Conservation (phyloP, 805 yeast species). For the Brettanomyces naardenensis region DNA sequence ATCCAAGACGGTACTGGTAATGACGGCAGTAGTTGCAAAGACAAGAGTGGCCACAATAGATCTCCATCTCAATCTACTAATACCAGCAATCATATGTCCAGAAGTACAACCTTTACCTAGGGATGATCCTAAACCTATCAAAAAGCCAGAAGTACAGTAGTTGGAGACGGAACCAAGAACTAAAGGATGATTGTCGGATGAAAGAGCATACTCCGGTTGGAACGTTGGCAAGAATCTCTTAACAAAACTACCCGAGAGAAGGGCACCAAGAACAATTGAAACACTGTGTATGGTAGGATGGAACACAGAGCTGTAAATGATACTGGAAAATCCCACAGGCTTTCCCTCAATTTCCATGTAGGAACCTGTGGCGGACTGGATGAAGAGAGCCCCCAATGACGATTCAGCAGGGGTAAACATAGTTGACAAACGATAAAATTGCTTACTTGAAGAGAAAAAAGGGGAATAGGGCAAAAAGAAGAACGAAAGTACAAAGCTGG, state of each 20-base stretch:
- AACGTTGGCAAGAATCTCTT: slow-evolving; percentile 21
- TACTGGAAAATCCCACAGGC: slow-evolving; percentile 40
- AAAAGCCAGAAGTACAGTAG: slow-evolving; percentile 27
- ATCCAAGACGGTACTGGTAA: slow-evolving; percentile 8
- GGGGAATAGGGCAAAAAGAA: not conserved
- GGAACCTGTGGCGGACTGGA: slow-evolving; percentile 38
- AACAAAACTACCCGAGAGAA: slow-evolving; percentile 21
- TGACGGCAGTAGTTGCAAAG: slow-evolving; percentile 30
- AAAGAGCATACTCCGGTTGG: slow-evolving; percentile 3
- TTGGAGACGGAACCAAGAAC: slow-evolving; percentile 2
- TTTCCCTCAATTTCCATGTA: slow-evolving; percentile 32
- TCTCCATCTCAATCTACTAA: slow-evolving; percentile 37
- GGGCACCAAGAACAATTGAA: slow-evolving; percentile 30
- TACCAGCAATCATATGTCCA: slow-evolving; percentile 45
- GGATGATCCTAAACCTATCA: slow-evolving; percentile 42
- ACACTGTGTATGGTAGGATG: slow-evolving; percentile 20
- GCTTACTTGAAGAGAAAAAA: too few species aligned
- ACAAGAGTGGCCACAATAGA: slow-evolving; percentile 36
- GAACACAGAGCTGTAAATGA: slow-evolving; percentile 25
- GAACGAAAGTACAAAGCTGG: not conserved
- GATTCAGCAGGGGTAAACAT: slow-evolving; percentile 42
- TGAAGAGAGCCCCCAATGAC: slow-evolving; percentile 36
- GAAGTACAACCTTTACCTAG: slow-evolving; percentile 46
- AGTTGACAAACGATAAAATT: not conserved
- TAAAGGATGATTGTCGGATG: slow-evolving; percentile 6